Conservation (phyloP, 352 stramenopile species). For the Phytophthora constricta region DNA sequence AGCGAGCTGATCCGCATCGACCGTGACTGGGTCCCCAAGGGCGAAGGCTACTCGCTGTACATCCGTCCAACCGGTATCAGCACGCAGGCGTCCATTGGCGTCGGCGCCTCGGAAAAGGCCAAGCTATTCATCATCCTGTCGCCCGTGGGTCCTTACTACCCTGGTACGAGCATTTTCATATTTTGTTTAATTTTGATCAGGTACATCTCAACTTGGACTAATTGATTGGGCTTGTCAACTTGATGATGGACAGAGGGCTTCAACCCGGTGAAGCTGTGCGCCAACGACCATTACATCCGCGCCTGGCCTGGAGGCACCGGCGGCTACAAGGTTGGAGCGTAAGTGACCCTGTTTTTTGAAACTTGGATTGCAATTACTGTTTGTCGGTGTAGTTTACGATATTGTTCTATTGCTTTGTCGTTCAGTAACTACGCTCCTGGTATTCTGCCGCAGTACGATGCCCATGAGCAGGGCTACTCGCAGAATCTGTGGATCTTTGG, state of each 20-base stretch:
- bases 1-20: constrained; percentile 83
- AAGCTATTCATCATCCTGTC: constrained; percentile 97
- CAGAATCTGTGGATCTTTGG: constrained; percentile 97
- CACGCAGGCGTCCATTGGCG: constrained; percentile 91
- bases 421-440: constrained; percentile 84
- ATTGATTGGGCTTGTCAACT: not conserved
- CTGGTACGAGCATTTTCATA: constrained; percentile 38
- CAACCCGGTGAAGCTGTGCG: constrained; percentile 90
- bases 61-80: constrained; percentile 95
- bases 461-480: constrained; percentile 85
- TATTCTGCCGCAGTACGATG: constrained; percentile 93
- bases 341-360: constrained; percentile 36
- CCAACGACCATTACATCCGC: constrained; percentile 93
- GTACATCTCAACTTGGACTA: too few species aligned
- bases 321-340: constrained; percentile 92
- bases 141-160: constrained; percentile 98
- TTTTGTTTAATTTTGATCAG: too few species aligned
- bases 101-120: constrained; percentile 87
- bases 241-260: constrained; percentile 71
- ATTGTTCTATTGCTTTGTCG: not conserved
- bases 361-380: not conserved
- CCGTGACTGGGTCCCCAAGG: constrained; percentile 93
- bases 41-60: constrained; percentile 97
- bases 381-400: not conserved
- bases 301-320: constrained; percentile 97